Evolutionary conservation across 2,329 filamentous ascomycete species (phyloP).

Genomic region (Xylariales sp.): DNA sequence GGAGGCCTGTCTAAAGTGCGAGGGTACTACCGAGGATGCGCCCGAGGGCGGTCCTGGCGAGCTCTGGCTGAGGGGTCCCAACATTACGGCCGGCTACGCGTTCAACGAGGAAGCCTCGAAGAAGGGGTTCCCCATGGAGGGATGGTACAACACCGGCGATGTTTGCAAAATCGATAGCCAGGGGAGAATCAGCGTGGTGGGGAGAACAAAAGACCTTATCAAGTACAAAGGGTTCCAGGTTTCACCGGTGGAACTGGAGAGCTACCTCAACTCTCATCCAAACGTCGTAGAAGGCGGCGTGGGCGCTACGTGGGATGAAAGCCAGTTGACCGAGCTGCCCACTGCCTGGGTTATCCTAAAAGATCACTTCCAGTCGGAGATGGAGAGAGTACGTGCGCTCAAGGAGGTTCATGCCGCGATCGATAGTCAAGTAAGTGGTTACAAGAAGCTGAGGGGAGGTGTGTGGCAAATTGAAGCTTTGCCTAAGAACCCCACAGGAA

Average conservation of each 20-base stretch:
- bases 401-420: slow-evolving; percentile 25
- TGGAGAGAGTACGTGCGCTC: slow-evolving; percentile 16
- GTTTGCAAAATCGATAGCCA: slow-evolving; percentile 31
- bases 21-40: slow-evolving; percentile 29
- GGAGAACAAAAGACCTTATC: slow-evolving; percentile 35
- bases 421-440: slow-evolving; percentile 32
- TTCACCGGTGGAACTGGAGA: slow-evolving; percentile 31
- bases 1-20: slow-evolving; percentile 33
- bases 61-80: slow-evolving; percentile 37
- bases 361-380: slow-evolving; percentile 11
- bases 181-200: slow-evolving; percentile 29
- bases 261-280: slow-evolving; percentile 29
- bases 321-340: slow-evolving; percentile 32
- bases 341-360: slow-evolving; percentile 32
- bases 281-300: slow-evolving; percentile 30
- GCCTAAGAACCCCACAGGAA: slow-evolving; percentile 32
- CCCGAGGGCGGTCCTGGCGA: slow-evolving; percentile 33
- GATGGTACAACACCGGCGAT: slow-evolving; percentile 43
- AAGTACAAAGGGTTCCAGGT: slow-evolving; percentile 39
- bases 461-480: slow-evolving; percentile 27
- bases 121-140: slow-evolving; percentile 29
- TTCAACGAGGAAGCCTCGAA: slow-evolving; percentile 32
- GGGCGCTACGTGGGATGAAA: slow-evolving; percentile 29
- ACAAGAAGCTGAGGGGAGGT: slow-evolving; percentile 35
- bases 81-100: slow-evolving; percentile 37